Percentiles rank a stretch among this genome's conserved stretches.
Evolutionary conservation across 345 rosid species (phyloP).

Genomic region (Sonneratia alba): DNA sequence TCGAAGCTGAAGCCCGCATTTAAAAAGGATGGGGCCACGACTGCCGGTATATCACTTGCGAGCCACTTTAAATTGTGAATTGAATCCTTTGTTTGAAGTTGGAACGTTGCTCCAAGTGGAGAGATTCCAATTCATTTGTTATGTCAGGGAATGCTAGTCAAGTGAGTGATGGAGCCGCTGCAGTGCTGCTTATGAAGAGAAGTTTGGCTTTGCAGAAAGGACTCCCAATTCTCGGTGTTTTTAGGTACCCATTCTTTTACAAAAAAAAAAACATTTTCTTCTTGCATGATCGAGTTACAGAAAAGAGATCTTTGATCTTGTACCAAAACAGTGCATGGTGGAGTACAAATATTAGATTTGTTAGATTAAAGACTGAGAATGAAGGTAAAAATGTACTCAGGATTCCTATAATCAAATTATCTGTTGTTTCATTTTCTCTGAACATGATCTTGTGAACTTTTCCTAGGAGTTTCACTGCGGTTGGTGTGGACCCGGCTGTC

Average conservation of each 20-base stretch:
- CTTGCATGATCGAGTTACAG: neutral
- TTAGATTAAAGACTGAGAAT: neutral
- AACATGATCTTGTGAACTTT: neutral
- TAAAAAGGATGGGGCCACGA: conserved; percentile 70
- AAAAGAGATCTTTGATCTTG: neutral
- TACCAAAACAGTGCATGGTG: no score
- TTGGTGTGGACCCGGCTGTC: conserved; percentile 91
- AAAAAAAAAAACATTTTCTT: neutral
- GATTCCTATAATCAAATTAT: neutral
- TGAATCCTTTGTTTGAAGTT: neutral
- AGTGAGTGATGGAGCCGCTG: conserved; percentile 96
- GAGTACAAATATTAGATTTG: no score
- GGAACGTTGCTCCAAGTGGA: neutral
- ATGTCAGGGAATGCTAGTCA: conserved; percentile 85
- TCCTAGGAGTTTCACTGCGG: conserved; percentile 81
- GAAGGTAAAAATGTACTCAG: neutral
- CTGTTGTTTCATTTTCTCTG: neutral
- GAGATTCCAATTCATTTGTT: neutral
- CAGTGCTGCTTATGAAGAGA: conserved; percentile 90
- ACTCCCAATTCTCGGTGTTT: conserved; percentile 83
- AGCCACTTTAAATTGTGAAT: conserved; percentile 1
- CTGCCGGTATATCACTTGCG: conserved; percentile 56
- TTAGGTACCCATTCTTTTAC: conserved; percentile 38
- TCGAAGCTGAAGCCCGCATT: conserved; percentile 84
- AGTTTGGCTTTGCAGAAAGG: conserved; percentile 74